phyloP scores from a whole-genome alignment of 345 rosid genomes.

The Garcia nutans region DNA sequence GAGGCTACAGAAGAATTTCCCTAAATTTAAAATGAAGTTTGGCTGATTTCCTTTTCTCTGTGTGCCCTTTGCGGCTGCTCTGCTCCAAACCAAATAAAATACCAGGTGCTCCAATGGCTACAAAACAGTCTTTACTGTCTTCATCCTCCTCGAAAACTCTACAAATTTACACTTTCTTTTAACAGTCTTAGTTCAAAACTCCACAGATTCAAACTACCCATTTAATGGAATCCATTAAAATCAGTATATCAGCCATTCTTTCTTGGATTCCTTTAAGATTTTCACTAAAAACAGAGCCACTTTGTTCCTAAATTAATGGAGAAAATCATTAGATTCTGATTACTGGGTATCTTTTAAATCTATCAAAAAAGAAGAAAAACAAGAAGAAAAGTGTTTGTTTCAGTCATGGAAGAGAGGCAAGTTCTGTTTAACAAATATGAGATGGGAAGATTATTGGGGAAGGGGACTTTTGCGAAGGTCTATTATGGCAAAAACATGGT shows the following conservation, averaged over 20 bases:
- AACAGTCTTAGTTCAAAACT: not conserved
- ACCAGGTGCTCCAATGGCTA: not conserved
- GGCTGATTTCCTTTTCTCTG: not conserved
- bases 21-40: no score
- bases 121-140: not conserved
- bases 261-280: slow-evolving; percentile 38
- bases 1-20: no score
- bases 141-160: not conserved
- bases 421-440: slow-evolving; percentile 30
- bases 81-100: not conserved
- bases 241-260: slow-evolving; percentile 36
- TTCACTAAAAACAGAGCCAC: not conserved
- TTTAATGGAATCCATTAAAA: slow-evolving; percentile 35
- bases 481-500: slow-evolving; percentile 24
- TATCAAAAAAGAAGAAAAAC: not conserved
- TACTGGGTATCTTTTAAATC: not conserved
- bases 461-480: slow-evolving; percentile 33
- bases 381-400: not conserved
- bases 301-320: not conserved
- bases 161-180: no score
- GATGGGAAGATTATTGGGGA: slow-evolving; percentile 28
- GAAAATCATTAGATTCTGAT: not conserved
- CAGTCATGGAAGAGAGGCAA: slow-evolving; percentile 18
- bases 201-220: not conserved
- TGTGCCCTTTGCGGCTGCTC: slow-evolving; percentile 6